Conservation (phyloP, 768 basidiomycete species). For the Gloeostereum incarnatum region DNA sequence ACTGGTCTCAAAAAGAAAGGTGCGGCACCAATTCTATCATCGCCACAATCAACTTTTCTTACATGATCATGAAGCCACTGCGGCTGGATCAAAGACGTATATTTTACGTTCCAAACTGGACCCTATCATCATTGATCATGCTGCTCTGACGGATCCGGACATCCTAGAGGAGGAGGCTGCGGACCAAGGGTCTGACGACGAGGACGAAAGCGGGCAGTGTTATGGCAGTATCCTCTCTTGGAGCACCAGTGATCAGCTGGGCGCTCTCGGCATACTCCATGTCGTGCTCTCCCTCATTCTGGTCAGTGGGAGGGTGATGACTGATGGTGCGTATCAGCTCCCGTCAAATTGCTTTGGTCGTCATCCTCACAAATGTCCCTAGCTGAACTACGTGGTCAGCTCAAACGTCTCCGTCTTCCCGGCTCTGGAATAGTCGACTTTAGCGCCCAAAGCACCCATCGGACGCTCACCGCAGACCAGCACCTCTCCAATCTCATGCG, state of each 20-base stretch:
- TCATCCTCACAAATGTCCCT: conserved; percentile 2
- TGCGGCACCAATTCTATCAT: conserved; percentile 12
- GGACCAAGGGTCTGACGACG: conserved; percentile 40
- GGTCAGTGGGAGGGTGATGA: conserved; percentile 65
- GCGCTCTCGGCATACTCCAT: conserved; percentile 64
- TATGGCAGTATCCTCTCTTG: conserved; percentile 71
- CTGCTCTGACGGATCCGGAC: conserved; percentile 45
- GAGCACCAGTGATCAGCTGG: conserved; percentile 60
- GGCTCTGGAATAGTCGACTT: conserved; percentile 39
- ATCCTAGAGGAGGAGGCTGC: conserved; percentile 38
- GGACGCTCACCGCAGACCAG: conserved; percentile 46
- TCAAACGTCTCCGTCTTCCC: conserved; percentile 62
- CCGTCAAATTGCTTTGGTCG: not conserved
- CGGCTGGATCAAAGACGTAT: conserved; percentile 67
- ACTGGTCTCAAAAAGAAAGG: conserved; percentile 64
- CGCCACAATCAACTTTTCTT: not conserved
- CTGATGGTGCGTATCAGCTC: conserved; percentile 51
- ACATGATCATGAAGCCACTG: conserved; percentile 26
- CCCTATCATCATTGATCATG: conserved; percentile 48
- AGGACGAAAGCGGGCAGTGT: conserved; percentile 24
- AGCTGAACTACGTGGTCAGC: conserved; percentile 51
- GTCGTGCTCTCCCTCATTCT: conserved; percentile 79
- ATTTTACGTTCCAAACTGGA: conserved; percentile 74
- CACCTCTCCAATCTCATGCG: conserved; percentile 56
- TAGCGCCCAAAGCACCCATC: conserved; percentile 39